Conservation (phyloP, 805 yeast genomes). For the Yamadazyma scolyti region DNA sequence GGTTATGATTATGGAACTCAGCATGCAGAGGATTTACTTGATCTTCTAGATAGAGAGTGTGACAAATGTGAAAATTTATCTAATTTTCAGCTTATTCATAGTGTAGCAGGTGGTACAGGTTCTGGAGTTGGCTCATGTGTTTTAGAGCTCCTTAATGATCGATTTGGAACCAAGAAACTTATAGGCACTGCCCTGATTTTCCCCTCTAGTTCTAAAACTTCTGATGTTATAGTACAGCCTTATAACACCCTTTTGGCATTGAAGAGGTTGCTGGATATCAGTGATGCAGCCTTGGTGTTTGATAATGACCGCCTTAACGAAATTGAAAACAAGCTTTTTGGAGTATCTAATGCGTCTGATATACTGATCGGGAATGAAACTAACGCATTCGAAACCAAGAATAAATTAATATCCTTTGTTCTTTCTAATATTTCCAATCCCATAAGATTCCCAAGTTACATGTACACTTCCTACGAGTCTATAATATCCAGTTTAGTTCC, state of each 20-base stretch:
- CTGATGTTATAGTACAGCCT: slow-evolving; percentile 98
- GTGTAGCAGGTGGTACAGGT: slow-evolving; percentile 99
- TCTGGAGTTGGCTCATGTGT: slow-evolving; percentile 88
- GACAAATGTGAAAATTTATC: slow-evolving; percentile 88
- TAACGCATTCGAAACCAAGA: slow-evolving; percentile 75
- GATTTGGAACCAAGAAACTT: slow-evolving; percentile 74
- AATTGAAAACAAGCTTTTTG: slow-evolving; percentile 52
- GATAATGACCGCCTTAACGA: slow-evolving; percentile 83
- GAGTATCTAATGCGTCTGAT: slow-evolving; percentile 12
- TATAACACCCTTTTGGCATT: slow-evolving; percentile 85
- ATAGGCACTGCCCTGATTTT: slow-evolving; percentile 84
- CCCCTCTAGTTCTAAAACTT: slow-evolving; percentile 69
- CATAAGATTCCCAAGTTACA: slow-evolving; percentile 84
- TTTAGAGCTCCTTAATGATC: slow-evolving; percentile 73
- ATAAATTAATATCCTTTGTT: slow-evolving; percentile 80
- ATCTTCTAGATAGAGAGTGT: slow-evolving; percentile 82
- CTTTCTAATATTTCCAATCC: slow-evolving; percentile 85
- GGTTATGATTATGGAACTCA: slow-evolving; percentile 77
- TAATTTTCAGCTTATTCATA: slow-evolving; percentile 87
- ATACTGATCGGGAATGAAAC: too few species aligned
- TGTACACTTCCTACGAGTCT: slow-evolving; percentile 82
- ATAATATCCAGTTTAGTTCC: slow-evolving; percentile 81
- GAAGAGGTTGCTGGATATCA: slow-evolving; percentile 73
- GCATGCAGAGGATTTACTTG: slow-evolving; percentile 69
- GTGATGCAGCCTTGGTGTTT: slow-evolving; percentile 85